phyloP scores from a whole-genome alignment of 768 basidiomycete species.

The Hygrophoropsis aurantiaca region DNA sequence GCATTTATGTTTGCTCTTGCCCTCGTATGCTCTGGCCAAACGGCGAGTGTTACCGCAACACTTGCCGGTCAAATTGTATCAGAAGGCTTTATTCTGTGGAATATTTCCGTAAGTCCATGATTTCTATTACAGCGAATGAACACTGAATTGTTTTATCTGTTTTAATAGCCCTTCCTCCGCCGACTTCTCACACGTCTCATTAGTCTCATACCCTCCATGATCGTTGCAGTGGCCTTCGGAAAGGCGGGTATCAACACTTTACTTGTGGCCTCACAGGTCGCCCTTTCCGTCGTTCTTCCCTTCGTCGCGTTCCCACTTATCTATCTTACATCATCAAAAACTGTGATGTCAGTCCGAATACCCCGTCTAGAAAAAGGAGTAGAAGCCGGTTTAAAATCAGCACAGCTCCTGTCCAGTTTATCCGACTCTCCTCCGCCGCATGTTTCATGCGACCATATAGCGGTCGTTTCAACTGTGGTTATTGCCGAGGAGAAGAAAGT shows the following conservation, averaged over 20 bases:
- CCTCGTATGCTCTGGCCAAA: slow-evolving; percentile 46
- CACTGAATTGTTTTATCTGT: background rate
- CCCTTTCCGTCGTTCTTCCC: slow-evolving; percentile 45
- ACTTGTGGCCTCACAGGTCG: slow-evolving; percentile 50
- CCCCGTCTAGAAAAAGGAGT: background rate
- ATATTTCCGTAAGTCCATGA: slow-evolving; percentile 31
- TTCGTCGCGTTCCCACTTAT: slow-evolving; percentile 45
- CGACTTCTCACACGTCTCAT: slow-evolving; percentile 45
- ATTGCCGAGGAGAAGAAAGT: slow-evolving; percentile 3
- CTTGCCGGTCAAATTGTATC: slow-evolving; percentile 48
- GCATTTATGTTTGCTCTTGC: slow-evolving; percentile 49
- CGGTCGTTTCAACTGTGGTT: background rate
- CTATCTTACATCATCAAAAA: slow-evolving; percentile 36
- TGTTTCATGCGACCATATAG: too few relatives aligned
- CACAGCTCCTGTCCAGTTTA: slow-evolving; percentile 8
- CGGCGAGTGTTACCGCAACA: slow-evolving; percentile 50
- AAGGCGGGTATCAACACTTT: slow-evolving; percentile 43
- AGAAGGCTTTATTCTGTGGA: slow-evolving; percentile 51
- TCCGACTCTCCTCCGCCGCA: background rate
- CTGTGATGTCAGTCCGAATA: slow-evolving; percentile 23
- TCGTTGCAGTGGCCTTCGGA: slow-evolving; percentile 44
- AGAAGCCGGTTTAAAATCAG: background rate
- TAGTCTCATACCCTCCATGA: slow-evolving; percentile 43
- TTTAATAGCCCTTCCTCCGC: slow-evolving; percentile 31
- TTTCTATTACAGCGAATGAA: too few relatives aligned